phyloP scores from a whole-genome alignment of 2,329 filamentous ascomycete genomes.

The Metarhizium robertsii region DNA sequence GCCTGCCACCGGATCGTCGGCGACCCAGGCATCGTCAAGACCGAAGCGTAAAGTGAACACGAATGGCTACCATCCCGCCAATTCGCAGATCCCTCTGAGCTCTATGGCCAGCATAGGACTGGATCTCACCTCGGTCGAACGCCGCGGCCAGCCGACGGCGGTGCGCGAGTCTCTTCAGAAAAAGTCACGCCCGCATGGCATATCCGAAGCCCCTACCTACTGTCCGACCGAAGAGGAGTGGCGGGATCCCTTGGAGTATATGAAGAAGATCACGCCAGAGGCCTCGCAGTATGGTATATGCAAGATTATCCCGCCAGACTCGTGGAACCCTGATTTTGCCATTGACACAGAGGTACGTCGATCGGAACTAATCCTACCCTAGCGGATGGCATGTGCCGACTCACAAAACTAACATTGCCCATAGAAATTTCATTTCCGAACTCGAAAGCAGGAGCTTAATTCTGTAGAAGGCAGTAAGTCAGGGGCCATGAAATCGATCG shows the following conservation, averaged over 20 bases:
- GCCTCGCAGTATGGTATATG: slow-evolving; percentile 83
- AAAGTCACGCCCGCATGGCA: slow-evolving; percentile 69
- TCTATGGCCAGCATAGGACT: slow-evolving; percentile 53
- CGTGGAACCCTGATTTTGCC: slow-evolving; percentile 90
- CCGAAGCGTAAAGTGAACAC: slow-evolving; percentile 44
- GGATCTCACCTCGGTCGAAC: slow-evolving; percentile 83
- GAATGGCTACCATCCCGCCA: slow-evolving; percentile 43
- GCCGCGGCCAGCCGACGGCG: slow-evolving; percentile 72
- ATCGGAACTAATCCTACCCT: slow-evolving; percentile 3
- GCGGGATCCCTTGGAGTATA: slow-evolving; percentile 87
- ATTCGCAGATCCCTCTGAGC: slow-evolving; percentile 43
- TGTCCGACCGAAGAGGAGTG: slow-evolving; percentile 88
- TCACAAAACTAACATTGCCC: not conserved
- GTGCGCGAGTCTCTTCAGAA: slow-evolving; percentile 69
- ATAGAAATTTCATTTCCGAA: slow-evolving; percentile 93
- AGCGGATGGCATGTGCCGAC: not conserved
- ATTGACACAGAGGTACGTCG: slow-evolving; percentile 82
- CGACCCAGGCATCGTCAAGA: slow-evolving; percentile 30
- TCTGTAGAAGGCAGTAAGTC: slow-evolving; percentile 91
- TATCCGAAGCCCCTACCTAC: slow-evolving; percentile 86
- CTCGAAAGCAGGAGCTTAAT: slow-evolving; percentile 91
- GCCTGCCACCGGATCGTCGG: slow-evolving; percentile 31
- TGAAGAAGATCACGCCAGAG: slow-evolving; percentile 82
- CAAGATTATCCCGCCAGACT: slow-evolving; percentile 89
- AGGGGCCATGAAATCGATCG: not conserved